These are phyloP conservation scores for Gossypium aridum DNA, from an alignment of 441 rosid genomes.

Conservation along the genomic window DNA sequence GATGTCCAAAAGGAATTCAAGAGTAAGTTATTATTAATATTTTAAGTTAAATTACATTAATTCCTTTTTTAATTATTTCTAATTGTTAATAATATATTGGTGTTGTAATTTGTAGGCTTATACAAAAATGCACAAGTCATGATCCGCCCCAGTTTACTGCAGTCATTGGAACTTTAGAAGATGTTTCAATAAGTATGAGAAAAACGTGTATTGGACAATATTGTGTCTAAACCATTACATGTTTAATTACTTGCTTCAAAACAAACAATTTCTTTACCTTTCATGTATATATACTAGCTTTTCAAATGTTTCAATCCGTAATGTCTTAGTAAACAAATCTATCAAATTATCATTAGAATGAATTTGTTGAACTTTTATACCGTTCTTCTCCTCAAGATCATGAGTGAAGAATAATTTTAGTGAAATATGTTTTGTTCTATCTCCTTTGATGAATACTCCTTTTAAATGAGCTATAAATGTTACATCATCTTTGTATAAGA, in stretches of 20 bases:
- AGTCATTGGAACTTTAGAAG: slow-evolving; percentile 36
- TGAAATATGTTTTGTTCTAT: too few species aligned
- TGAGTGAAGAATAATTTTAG: too few species aligned
- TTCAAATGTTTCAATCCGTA: too few species aligned
- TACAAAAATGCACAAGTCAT: slow-evolving; percentile 28
- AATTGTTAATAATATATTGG: neutral
- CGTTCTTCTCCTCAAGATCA: too few species aligned
- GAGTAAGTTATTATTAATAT: slow-evolving; percentile 25
- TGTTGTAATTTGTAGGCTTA: slow-evolving; percentile 25
- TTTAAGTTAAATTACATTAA: neutral
- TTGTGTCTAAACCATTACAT: neutral
- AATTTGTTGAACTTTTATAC: too few species aligned
- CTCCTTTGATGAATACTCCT: too few species aligned
- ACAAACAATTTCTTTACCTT: neutral
- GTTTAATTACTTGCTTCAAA: neutral
- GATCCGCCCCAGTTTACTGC: slow-evolving; percentile 29
- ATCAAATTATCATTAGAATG: too few species aligned
- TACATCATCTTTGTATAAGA: too few species aligned
- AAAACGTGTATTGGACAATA: slow-evolving; percentile 13
- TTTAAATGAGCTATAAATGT: too few species aligned
- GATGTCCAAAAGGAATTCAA: slow-evolving; percentile 38
- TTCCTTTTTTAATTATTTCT: neutral
- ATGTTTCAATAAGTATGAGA: slow-evolving; percentile 18
- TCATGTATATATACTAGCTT: neutral
- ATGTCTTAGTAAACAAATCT: too few species aligned